Base-by-base conservation (phyloP, 805 yeast species). In the Allodekkera sacchari region DNA sequence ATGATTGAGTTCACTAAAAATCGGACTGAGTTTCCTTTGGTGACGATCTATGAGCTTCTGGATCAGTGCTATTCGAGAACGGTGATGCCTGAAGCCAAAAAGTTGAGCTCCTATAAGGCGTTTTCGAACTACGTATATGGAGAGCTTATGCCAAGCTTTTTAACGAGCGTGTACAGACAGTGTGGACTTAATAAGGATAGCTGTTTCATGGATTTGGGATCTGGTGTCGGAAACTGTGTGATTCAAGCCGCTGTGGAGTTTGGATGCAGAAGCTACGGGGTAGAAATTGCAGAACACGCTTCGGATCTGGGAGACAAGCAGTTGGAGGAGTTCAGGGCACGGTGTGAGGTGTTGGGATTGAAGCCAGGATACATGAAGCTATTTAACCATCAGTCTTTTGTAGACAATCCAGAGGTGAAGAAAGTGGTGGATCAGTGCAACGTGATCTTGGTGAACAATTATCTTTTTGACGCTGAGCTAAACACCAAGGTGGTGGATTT, bases 191-290 rank as follows among this genome's bases (percentile, higher is more conserved):
- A 60, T 22, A 63, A 72, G 2, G 56, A 54, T 2, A 68, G 72
- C 27, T 69, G 63, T n/a, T 87, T 85, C 47, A 74, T 88, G 39
- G 96, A 88, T 55, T 62, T 88, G 16, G 96, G 96, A 0, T 84
- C 95, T 0, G 96, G 96, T 11, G 96, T 88, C 11, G 96, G 96
- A 0, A 88, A 88, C 50, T 84, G 95, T 36, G 79, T 82, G 0
- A 67, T 87, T 25, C 96, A 87, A 52, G 94, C 95, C 0, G 85
- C 95, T 0, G 54, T 88, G 22, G 95, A 87, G 46, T 75, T 72
- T 50, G 95, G 95, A 2, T 81, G 87, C 38, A 65, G 65, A 32
- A 78, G 94, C 53, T 84, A 83, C 47, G 96, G 96, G 1, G 83
- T 89, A 55, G 96, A 88, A 51, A 71, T 88, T 29, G 87, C 87